A percentile compares a stretch with the other conserved stretches of the same genome.
phyloP scores from a whole-genome alignment of 768 basidiomycete genomes.

The Neoboletus subvelutipes region DNA sequence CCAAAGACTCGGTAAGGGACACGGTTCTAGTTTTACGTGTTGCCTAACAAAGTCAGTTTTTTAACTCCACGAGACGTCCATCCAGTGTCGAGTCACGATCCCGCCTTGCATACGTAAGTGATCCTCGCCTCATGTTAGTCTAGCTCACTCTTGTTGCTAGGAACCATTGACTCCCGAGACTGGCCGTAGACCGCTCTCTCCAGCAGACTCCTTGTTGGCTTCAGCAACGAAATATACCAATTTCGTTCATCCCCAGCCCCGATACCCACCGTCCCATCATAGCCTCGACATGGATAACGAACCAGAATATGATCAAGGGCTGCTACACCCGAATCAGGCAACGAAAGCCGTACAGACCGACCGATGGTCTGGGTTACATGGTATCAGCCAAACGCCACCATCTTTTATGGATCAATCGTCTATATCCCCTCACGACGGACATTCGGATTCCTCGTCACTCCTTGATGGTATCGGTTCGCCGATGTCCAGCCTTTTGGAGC shows the following conservation, averaged over 20 bases:
- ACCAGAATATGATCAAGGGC: conserved; percentile 33
- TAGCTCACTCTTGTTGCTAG: conserved; percentile 24
- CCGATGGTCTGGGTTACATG: conserved; percentile 29
- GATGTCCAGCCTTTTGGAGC: conserved; percentile 59
- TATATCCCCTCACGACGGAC: conserved; percentile 54
- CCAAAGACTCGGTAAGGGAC: conserved; percentile 47
- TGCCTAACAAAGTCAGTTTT: conserved; percentile 26
- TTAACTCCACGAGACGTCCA: conserved; percentile 31
- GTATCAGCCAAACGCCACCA: conserved; percentile 36
- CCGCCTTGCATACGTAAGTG: conserved; percentile 35
- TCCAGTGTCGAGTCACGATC: conserved; percentile 36
- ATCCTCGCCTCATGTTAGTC: neutral
- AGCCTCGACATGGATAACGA: conserved; percentile 49
- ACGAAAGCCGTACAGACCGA: conserved; percentile 75
- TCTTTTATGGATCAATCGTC: conserved; percentile 37
- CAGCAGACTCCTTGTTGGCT: conserved; percentile 35
- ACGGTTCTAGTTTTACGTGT: conserved; percentile 26
- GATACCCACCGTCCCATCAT: conserved; percentile 27
- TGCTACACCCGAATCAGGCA: conserved; percentile 42
- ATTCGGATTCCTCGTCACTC: conserved; percentile 75
- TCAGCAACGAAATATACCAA: conserved; percentile 28
- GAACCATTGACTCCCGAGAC: conserved; percentile 50
- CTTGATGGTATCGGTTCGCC: conserved; percentile 50
- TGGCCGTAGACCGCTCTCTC: conserved; percentile 41
- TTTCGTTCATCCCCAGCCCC: conserved; percentile 22